Evolutionary conservation across 2,329 filamentous ascomycete species (phyloP).

Genomic region (Calycina marina): DNA sequence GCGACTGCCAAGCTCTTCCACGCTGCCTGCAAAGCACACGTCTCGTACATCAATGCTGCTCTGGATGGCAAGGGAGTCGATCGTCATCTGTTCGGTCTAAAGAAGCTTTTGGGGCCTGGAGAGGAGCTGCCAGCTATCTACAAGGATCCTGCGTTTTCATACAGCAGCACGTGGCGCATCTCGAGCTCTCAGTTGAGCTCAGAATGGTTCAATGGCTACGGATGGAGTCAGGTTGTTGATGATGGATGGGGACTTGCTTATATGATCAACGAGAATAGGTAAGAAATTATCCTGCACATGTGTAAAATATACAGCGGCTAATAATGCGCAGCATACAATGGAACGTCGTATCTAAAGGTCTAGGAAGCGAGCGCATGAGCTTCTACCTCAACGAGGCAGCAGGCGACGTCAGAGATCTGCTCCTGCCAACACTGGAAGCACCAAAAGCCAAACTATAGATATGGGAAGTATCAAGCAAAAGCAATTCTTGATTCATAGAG

Average conservation of each 20-base stretch:
- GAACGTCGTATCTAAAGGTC: conserved; percentile 88
- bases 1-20: conserved; percentile 63
- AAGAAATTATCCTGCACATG: too few species aligned
- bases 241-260: conserved; percentile 95
- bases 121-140: conserved; percentile 74
- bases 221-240: conserved; percentile 96
- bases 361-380: conserved; percentile 86
- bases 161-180: conserved; percentile 80
- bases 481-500: too few species aligned
- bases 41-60: conserved; percentile 82
- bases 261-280: conserved; percentile 99
- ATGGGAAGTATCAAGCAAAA: too few species aligned
- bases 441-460: conserved; percentile 77
- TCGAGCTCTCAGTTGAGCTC: conserved; percentile 81
- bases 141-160: conserved; percentile 71
- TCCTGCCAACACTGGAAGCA: conserved; percentile 63
- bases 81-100: conserved; percentile 90
- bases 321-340: conserved; percentile 66
- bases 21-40: conserved; percentile 65
- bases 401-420: conserved; percentile 72
- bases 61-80: conserved; percentile 90
- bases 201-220: conserved; percentile 98
- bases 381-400: conserved; percentile 93
- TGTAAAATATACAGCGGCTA: neutral
- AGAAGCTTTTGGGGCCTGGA: conserved; percentile 70